Evolutionary conservation across 768 basidiomycete species (phyloP).

Genomic region (Crepidotus variabilis): DNA sequence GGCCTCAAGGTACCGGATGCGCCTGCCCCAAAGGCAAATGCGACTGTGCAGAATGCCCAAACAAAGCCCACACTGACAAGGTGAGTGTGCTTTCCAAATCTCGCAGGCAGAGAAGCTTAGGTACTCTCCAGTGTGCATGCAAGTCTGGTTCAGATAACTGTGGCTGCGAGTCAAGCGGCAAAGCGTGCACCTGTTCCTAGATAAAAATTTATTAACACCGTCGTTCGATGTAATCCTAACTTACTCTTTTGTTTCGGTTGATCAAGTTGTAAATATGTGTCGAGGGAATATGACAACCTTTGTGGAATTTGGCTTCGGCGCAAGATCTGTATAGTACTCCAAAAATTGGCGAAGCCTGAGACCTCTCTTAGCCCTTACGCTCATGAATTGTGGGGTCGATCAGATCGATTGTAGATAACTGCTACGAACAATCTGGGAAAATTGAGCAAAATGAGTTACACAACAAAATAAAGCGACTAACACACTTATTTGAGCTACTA

Average conservation of each 20-base stretch:
- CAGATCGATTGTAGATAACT: too few relatives aligned
- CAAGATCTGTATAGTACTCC: neutral
- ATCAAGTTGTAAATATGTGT: too few relatives aligned
- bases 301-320: neutral
- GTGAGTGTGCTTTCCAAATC: conserved; percentile 14
- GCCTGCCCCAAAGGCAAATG: conserved; percentile 32
- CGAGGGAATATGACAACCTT: neutral
- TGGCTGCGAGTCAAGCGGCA: conserved; percentile 26
- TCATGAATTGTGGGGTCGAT: too few relatives aligned
- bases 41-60: conserved; percentile 30
- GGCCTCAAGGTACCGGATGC: conserved; percentile 33
- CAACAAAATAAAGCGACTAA: too few relatives aligned
- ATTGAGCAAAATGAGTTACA: too few relatives aligned
- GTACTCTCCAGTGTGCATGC: conserved; percentile 28
- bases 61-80: conserved; percentile 34
- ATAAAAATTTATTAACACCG: neutral
- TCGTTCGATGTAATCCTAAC: neutral
- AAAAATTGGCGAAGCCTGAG: too few relatives aligned
- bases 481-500: too few relatives aligned
- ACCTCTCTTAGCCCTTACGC: too few relatives aligned
- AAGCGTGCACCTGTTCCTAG: conserved; percentile 30
- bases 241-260: neutral
- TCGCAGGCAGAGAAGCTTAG: neutral
- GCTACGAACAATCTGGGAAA: too few relatives aligned
- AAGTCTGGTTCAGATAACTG: conserved; percentile 22